A percentile compares a stretch with the other conserved stretches of the same genome.
These are phyloP conservation scores for Leonotis leonurus DNA, from an alignment of 257 asterid genomes.

Conservation along the genomic window DNA sequence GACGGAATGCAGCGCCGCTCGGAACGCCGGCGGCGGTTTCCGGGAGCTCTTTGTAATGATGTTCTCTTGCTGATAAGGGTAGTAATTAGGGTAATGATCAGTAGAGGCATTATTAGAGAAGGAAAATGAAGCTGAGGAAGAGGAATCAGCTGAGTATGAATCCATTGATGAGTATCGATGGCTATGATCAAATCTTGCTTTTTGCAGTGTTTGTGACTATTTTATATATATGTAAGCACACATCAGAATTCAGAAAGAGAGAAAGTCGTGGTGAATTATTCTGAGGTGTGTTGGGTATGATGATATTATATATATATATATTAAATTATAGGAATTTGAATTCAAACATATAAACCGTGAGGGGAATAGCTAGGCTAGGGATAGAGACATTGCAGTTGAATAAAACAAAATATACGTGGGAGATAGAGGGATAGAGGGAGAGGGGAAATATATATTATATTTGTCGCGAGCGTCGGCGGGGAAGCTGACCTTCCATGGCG, in stretches of 20 bases:
- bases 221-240: background rate
- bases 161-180: too few species aligned
- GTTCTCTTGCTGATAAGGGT: background rate
- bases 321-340: slow-evolving; percentile 2
- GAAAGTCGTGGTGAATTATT: slow-evolving; percentile 13
- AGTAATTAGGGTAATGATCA: background rate
- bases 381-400: background rate
- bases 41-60: too few species aligned
- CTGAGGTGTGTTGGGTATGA: background rate
- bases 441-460: too few species aligned
- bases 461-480: slow-evolving; percentile 21
- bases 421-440: too few species aligned
- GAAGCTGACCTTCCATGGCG: slow-evolving; percentile 8
- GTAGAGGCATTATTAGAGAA: slow-evolving; percentile 6
- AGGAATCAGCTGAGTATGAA: slow-evolving; percentile 2
- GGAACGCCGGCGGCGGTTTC: slow-evolving; percentile 13
- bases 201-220: background rate
- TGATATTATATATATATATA: slow-evolving; percentile 9
- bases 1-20: slow-evolving; percentile 39
- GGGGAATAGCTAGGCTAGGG: background rate
- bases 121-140: slow-evolving; percentile 8
- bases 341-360: background rate
- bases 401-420: background rate
- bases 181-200: background rate
- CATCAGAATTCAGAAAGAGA: background rate